Evolutionary conservation across 192 early-diverging fungal species (phyloP), one percentile per base, ranked within the genome.

Genomic region (Backusella circina): DNA sequence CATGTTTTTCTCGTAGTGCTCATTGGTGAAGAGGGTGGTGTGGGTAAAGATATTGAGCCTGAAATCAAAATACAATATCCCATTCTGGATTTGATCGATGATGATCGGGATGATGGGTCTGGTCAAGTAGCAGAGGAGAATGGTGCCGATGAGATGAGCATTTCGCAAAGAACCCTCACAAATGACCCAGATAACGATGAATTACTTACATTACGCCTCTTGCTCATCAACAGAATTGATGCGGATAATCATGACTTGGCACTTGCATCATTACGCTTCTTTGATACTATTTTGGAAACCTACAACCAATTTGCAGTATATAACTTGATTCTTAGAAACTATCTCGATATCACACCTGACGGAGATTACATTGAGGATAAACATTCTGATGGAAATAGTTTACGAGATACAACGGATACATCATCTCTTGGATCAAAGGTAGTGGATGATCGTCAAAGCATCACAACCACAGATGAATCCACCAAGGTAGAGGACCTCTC

Each of bases 281-380:
- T 90, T 72, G 89, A 90, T 73, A 83, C 85, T n/a, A 83, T 90
- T 15, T 73, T 90, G 18, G 77, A 84, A 67, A 89, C 86, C 1
- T 86, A 85, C 72, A 87, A 89, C 73, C 89, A 90, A 72, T 89
- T 90, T 84, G 88, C 85, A 1, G 81, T 84, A 65, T 86, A 83
- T 32, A 89, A 85, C 51, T 77, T 90, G 21, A 83, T 88, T 8
- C 82, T 90, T 28, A 80, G 88, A 65, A 90, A 90, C 74, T 89
- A 85, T 64, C 13, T 85, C 32, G 79, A 79, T 71, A 75, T 78
- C 12, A 68, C 70, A 23, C 71, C 77, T 1, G 78, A 79, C 18
- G 81, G 78, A 13, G 71, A 79, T 23, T 76, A 82, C 31, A 68
- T 73, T 21, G 73, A 80, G 33, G 79, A 80, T 37, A 38, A 74